Percentiles rank a stretch among this genome's conserved stretches.
Conservation (phyloP, 106 monocot species). For the Dendrobium officinale region DNA sequence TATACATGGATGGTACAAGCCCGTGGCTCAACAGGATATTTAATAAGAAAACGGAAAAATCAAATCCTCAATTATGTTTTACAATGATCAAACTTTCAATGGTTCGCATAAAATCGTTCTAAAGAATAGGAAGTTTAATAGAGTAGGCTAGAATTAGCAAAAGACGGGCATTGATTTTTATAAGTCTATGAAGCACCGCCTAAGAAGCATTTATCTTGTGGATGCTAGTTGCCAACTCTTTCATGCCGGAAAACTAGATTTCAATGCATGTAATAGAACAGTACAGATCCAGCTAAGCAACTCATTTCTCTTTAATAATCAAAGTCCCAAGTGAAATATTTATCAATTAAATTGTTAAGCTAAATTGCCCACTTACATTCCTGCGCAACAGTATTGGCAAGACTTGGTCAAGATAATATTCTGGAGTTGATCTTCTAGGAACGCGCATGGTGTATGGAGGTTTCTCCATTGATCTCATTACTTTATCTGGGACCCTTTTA, state of each 20-base stretch:
- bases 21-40: neutral
- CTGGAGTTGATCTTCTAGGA: slow-evolving; percentile 74
- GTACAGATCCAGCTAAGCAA: neutral
- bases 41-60: neutral
- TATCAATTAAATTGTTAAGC: neutral
- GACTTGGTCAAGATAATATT: slow-evolving; percentile 71
- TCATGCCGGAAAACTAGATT: neutral
- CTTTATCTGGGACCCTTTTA: slow-evolving; percentile 65
- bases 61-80: neutral
- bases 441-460: slow-evolving; percentile 86
- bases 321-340: neutral
- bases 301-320: neutral
- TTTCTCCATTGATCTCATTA: slow-evolving; percentile 81
- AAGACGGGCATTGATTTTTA: neutral
- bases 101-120: too few relatives aligned
- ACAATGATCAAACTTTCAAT: neutral
- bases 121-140: neutral
- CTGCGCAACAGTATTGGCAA: slow-evolving; percentile 73
- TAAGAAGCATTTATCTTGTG: neutral
- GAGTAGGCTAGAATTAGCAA: neutral
- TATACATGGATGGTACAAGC: neutral
- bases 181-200: neutral
- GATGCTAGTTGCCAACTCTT: neutral
- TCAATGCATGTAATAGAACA: neutral
- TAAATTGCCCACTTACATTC: slow-evolving; percentile 42